Evolutionary conservation across 2,329 filamentous ascomycete genomes (phyloP).

Genomic region (Falciphora oryzae): DNA sequence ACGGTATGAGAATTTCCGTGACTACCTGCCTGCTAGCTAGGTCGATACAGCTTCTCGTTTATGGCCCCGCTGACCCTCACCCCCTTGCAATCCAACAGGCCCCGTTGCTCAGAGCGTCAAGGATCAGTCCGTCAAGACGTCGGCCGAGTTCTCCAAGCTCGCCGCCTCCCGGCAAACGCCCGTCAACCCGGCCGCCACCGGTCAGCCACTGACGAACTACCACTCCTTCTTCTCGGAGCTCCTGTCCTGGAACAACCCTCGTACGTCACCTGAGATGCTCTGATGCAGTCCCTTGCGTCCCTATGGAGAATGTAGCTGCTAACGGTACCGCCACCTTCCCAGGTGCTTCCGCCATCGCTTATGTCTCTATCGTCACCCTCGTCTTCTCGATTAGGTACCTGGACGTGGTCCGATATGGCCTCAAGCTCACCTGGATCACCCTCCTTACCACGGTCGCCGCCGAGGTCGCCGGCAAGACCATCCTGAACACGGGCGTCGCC

Average conservation of each 20-base stretch:
- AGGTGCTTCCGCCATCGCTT: conserved; percentile 63
- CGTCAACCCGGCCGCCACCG: conserved; percentile 47
- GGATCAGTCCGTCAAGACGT: conserved; percentile 49
- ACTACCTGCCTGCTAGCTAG: not conserved
- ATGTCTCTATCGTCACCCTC: conserved; percentile 47
- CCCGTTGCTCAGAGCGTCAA: conserved; percentile 55
- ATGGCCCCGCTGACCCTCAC: conserved; percentile 11
- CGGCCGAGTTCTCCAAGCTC: conserved; percentile 51
- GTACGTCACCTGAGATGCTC: conserved; percentile 36
- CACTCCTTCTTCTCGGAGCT: conserved; percentile 66
- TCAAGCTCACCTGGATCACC: conserved; percentile 61
- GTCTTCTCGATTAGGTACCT: conserved; percentile 62
- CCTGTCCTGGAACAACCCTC: conserved; percentile 63
- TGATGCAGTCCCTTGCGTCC: not conserved
- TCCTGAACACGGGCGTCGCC: conserved; percentile 56
- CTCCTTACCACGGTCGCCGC: conserved; percentile 54
- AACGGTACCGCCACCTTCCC: conserved; percentile 10
- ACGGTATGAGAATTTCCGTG: conserved; percentile 30
- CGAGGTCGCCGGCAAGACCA: conserved; percentile 54
- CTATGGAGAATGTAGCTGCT: conserved; percentile 19
- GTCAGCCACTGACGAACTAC: conserved; percentile 61
- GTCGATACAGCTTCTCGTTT: not conserved
- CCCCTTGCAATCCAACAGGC: conserved; percentile 31
- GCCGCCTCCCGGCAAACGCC: conserved; percentile 52
- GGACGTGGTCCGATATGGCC: conserved; percentile 57